Percentiles rank a stretch among this genome's conserved stretches.
Conservation (phyloP, 139 green algal genomes). For the Nannochloris sp. region DNA sequence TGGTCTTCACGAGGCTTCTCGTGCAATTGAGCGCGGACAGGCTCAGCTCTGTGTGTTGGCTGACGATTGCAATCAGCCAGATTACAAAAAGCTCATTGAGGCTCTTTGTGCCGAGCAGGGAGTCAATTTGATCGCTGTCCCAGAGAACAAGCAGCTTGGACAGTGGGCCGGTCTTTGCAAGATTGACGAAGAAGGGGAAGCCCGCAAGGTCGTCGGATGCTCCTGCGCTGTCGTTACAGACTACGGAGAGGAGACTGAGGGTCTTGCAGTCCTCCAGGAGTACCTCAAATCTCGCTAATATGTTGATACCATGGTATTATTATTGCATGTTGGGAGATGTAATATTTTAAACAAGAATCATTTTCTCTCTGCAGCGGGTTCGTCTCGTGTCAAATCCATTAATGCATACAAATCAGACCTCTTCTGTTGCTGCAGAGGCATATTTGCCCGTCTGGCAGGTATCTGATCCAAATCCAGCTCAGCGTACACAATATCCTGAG, state of each 20-base stretch:
- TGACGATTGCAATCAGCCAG: slow-evolving; percentile 97
- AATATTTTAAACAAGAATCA: neutral
- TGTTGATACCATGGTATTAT: neutral
- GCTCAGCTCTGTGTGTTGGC: slow-evolving; percentile 93
- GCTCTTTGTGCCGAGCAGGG: slow-evolving; percentile 92
- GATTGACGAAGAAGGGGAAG: slow-evolving; percentile 92
- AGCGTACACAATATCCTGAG: slow-evolving; percentile 37
- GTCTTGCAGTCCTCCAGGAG: slow-evolving; percentile 83
- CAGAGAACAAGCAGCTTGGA: slow-evolving; percentile 83
- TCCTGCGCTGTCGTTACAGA: slow-evolving; percentile 89
- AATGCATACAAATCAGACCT: slow-evolving; percentile 73
- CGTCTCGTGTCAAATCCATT: slow-evolving; percentile 37
- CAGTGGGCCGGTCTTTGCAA: slow-evolving; percentile 94
- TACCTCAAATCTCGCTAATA: slow-evolving; percentile 76
- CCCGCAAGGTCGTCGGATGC: slow-evolving; percentile 95
- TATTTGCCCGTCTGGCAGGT: slow-evolving; percentile 40
- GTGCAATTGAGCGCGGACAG: slow-evolving; percentile 65
- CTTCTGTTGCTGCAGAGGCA: slow-evolving; percentile 74
- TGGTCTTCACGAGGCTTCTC: slow-evolving; percentile 85
- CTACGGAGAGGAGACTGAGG: slow-evolving; percentile 96
- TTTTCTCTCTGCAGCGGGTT: neutral
- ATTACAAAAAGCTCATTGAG: slow-evolving; percentile 99
- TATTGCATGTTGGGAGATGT: neutral
- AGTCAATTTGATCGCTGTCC: slow-evolving; percentile 90
- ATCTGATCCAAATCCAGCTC: slow-evolving; percentile 63